Percentiles rank a stretch among this genome's conserved stretches.
phyloP scores from a whole-genome alignment of 2,329 filamentous ascomycete genomes.

The Erysiphe pulchra region DNA sequence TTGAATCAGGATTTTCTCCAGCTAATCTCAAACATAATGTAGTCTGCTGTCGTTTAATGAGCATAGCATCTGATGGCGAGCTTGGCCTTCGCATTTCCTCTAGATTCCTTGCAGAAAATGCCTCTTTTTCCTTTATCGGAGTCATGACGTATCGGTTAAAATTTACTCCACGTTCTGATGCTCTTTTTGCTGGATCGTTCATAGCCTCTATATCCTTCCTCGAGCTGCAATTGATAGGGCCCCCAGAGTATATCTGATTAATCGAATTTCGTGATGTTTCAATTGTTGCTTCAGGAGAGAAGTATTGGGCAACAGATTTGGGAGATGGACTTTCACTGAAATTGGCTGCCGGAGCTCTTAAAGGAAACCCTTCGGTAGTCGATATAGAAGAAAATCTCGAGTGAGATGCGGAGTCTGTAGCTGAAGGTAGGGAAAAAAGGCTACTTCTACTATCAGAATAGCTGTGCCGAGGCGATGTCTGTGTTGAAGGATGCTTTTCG shows the following conservation, averaged over 20 bases:
- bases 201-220: background rate
- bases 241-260: too few relatives aligned
- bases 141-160: background rate
- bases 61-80: constrained; percentile 13
- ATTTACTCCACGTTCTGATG: background rate
- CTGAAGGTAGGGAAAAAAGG: constrained; percentile 13
- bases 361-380: constrained; percentile 6
- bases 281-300: background rate
- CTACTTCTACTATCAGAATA: constrained; percentile 13
- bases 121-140: constrained; percentile 1
- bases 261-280: background rate
- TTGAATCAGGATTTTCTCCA: constrained; percentile 5
- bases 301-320: background rate
- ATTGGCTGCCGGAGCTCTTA: constrained; percentile 2
- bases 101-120: background rate
- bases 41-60: constrained; percentile 9
- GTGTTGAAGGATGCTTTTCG: constrained; percentile 1
- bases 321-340: constrained; percentile 1
- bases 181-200: background rate
- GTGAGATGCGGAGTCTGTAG: constrained; percentile 10
- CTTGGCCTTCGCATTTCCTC: constrained; percentile 4
- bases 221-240: background rate
- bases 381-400: constrained; percentile 14
- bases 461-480: constrained; percentile 10
- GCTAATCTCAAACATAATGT: constrained; percentile 6